Conservation (phyloP, 306 rosid genomes). For the Inga leiocalycina region DNA sequence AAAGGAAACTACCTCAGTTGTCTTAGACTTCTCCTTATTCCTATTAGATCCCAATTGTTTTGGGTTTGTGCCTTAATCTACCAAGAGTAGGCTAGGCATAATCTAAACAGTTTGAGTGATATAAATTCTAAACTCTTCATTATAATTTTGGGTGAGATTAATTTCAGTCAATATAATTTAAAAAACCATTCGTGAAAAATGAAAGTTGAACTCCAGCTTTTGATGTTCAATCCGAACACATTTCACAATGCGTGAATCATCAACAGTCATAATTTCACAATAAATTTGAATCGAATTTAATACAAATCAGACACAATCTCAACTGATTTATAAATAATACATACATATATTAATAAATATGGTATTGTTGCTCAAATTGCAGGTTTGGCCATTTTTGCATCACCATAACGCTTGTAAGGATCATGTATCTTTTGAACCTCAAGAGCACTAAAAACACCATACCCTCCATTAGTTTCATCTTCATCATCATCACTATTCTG, state of each 20-base stretch:
- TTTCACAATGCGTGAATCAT: neutral
- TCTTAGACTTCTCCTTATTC: too few relatives aligned
- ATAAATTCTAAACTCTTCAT: neutral
- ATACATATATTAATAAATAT: neutral
- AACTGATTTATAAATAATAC: neutral
- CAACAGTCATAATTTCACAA: neutral
- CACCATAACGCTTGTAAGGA: neutral
- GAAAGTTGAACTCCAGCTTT: neutral
- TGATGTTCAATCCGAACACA: neutral
- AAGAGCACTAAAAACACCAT: conserved; percentile 20
- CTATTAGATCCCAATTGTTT: too few relatives aligned
- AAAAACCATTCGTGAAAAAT: neutral
- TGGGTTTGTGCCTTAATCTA: too few relatives aligned
- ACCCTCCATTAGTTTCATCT: neutral
- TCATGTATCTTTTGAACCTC: neutral
- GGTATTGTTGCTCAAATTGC: neutral
- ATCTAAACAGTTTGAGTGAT: neutral
- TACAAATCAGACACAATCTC: neutral
- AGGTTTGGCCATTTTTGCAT: neutral
- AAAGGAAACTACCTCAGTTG: too few relatives aligned
- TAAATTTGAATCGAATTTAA: neutral
- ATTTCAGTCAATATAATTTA: neutral
- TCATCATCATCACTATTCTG: neutral
- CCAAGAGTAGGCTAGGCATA: too few relatives aligned
- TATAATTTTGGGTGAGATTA: neutral